Evolutionary conservation across 169 alveolate genomes (phyloP).

Genomic region (Amoebophrya sp.): DNA sequence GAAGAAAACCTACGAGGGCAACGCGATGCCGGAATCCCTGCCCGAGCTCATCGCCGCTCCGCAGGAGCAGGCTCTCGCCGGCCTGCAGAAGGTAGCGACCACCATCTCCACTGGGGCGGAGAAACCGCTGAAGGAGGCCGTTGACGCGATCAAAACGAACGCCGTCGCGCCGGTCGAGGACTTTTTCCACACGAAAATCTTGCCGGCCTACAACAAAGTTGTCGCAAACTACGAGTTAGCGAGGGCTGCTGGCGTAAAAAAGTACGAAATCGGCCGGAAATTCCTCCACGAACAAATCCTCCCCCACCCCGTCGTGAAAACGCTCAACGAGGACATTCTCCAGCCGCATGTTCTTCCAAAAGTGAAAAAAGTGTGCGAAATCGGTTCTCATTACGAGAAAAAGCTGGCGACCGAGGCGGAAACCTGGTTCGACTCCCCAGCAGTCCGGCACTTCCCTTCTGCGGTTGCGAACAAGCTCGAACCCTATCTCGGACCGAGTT

Average conservation of each 20-base stretch:
- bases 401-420: background rate
- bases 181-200: background rate
- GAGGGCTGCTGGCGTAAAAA: background rate
- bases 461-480: background rate
- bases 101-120: no score
- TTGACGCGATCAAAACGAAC: no score
- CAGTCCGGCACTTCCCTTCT: background rate
- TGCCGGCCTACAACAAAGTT: background rate
- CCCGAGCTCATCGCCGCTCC: no score
- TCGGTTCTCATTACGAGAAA: background rate
- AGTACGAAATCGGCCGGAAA: background rate
- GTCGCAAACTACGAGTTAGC: background rate
- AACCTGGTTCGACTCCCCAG: background rate
- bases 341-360: background rate
- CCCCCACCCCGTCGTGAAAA: background rate
- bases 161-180: background rate
- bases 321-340: background rate
- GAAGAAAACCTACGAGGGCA: no score
- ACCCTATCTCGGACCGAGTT: background rate
- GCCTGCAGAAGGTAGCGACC: no score
- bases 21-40: no score
- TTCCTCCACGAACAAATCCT: background rate
- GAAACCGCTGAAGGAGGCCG: background rate
- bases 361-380: background rate
- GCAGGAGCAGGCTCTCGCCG: no score